A percentile compares a stretch with the other conserved stretches of the same genome.
These are phyloP conservation scores for Gyrodon lividus DNA, from an alignment of 768 basidiomycete genomes.

Conservation along the genomic window DNA sequence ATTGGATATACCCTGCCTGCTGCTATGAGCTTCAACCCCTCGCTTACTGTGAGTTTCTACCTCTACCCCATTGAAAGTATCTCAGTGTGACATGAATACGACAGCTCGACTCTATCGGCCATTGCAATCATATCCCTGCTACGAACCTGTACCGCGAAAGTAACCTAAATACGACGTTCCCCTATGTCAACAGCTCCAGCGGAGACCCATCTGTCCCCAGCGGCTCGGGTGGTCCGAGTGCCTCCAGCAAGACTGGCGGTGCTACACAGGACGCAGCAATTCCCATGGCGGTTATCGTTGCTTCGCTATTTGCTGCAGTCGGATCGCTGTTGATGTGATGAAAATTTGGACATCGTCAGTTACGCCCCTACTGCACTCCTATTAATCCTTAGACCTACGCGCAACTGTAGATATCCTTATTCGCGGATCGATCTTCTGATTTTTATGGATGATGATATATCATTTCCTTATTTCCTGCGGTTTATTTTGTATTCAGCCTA, in stretches of 20 bases:
- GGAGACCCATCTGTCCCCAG: constrained; percentile 13
- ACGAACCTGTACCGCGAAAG: constrained; percentile 83
- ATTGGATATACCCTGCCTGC: constrained; percentile 81
- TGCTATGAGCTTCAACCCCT: constrained; percentile 63
- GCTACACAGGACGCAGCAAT: constrained; percentile 13
- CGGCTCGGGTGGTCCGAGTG: constrained; percentile 1
- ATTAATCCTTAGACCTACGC: constrained; percentile 23
- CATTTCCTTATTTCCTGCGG: constrained; percentile 3
- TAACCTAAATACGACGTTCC: constrained; percentile 68
- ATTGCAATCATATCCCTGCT: constrained; percentile 65
- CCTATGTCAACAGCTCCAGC: constrained; percentile 40
- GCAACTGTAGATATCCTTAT: constrained; percentile 20
- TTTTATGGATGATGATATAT: constrained; percentile 9
- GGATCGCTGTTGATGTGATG: constrained; percentile 18
- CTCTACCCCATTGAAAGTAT: background rate
- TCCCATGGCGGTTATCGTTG: constrained; percentile 10
- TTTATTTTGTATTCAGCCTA: constrained; percentile 11
- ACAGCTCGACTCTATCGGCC: constrained; percentile 72
- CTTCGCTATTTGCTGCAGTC: constrained; percentile 14
- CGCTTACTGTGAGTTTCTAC: constrained; percentile 52
- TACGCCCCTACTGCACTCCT: constrained; percentile 9
- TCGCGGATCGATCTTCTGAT: constrained; percentile 13
- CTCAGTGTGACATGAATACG: background rate
- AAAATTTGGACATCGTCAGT: constrained; percentile 1
- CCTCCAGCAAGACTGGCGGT: constrained; percentile 4